Base-by-base conservation (phyloP, 2,329 filamentous ascomycete species). In the Fusarium chlamydosporum region DNA sequence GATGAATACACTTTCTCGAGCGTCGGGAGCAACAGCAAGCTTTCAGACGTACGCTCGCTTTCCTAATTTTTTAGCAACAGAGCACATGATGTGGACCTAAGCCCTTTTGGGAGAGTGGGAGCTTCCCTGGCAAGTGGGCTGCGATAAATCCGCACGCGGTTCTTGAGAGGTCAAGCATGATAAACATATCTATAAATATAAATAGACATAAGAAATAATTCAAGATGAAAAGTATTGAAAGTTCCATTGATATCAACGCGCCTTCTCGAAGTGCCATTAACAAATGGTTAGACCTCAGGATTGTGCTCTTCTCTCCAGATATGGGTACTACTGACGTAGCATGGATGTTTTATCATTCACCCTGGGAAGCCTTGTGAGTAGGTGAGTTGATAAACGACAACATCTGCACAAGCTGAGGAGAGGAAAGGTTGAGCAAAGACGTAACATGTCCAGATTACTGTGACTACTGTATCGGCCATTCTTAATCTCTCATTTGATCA, bases 51-150 rank as follows among this genome's bases (percentile, higher is more conserved):
- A n/a, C 65, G 72, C 70, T 70, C n/a, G 50, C 35, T 55, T 55
- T 47, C 52, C 52, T 37, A 75, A 72, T 74, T 75, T 75, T 75
- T 75, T 73, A 72, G 72, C 33, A 57, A 47, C 54, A 61, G 57
- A 63, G 64, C 71, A 72, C 71, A 73, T 74, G 67, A 73, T 73
- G 34, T 29, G 64, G 35, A 54, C 61, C 69, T 73, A 72, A 62
- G 33, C 71, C 65, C 42, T 27, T 61, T 67, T 51, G 8, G 68
- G 67, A 51, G 34, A 48, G 27, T 70, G 41, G 51, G 60, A 72
- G 68, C 59, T 61, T 61, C n/a, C 47, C 47, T 29, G 47, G 47
- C 23, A 38, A 38, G 34, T 20, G 34, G 47, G 47, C 16, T 50
- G 47, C 47, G n/a, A 29, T 38, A 37, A 4, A 50, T 45, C 12